These are phyloP conservation scores for Termitomyces sp. DNA, from an alignment of 768 basidiomycete species.

Conservation along the genomic window DNA sequence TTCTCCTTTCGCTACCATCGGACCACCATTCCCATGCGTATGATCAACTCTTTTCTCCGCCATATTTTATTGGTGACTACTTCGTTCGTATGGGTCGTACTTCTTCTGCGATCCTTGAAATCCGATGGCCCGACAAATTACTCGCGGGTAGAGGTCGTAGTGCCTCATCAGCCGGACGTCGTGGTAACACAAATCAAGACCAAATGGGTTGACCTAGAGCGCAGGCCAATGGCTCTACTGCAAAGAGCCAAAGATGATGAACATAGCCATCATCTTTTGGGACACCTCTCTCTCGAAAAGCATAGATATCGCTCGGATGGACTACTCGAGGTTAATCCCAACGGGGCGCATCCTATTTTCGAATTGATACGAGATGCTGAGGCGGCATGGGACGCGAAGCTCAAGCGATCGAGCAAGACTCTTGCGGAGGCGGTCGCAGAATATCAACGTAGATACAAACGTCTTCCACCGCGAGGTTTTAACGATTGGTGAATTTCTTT, in stretches of 20 bases:
- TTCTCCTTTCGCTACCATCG: background rate
- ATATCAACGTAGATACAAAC: slow-evolving; percentile 69
- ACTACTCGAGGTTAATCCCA: slow-evolving; percentile 33
- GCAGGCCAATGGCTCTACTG: background rate
- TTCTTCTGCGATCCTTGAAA: background rate
- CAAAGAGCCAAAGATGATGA: background rate
- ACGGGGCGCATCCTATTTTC: slow-evolving; percentile 68
- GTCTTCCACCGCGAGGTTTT: slow-evolving; percentile 80
- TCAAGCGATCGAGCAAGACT: slow-evolving; percentile 66
- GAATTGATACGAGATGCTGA: slow-evolving; percentile 73
- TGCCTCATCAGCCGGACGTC: background rate
- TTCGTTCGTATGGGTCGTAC: background rate
- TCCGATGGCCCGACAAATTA: background rate
- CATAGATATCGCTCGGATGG: slow-evolving; percentile 35
- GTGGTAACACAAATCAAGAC: background rate
- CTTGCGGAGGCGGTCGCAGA: slow-evolving; percentile 72
- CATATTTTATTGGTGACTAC: background rate
- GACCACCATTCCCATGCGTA: background rate
- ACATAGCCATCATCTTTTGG: background rate
- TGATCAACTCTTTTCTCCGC: background rate
- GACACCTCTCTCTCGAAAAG: slow-evolving; percentile 12
- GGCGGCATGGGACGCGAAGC: slow-evolving; percentile 51
- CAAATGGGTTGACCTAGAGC: background rate
- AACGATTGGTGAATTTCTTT: slow-evolving; percentile 61
- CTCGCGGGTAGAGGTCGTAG: background rate